These are phyloP conservation scores for Rhypophila decipiens DNA, from an alignment of 495 filamentous ascomycete species.

Conservation along the genomic window DNA sequence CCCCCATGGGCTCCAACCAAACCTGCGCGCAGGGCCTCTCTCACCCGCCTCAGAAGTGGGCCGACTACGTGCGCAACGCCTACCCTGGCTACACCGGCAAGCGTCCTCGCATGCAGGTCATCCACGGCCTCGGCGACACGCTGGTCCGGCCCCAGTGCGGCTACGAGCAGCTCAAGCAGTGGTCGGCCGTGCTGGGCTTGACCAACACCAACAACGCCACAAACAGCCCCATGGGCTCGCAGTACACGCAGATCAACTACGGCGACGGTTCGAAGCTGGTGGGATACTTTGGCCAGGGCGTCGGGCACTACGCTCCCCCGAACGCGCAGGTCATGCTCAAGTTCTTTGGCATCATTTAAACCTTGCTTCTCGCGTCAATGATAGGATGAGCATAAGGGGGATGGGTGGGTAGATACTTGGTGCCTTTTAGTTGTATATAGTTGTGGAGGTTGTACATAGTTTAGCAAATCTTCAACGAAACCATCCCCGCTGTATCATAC, in stretches of 20 bases:
- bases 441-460: too few relatives aligned
- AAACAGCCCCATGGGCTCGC: slow-evolving; percentile 6
- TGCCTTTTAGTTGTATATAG: too few relatives aligned
- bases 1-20: background rate
- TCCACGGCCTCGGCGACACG: slow-evolving; percentile 38
- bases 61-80: slow-evolving; percentile 29
- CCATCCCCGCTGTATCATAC: too few relatives aligned
- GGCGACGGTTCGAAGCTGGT: slow-evolving; percentile 11
- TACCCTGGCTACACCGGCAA: slow-evolving; percentile 38
- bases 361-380: too few relatives aligned
- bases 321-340: slow-evolving; percentile 7
- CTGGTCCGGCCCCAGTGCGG: slow-evolving; percentile 20
- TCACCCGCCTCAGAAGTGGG: slow-evolving; percentile 33
- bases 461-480: too few relatives aligned
- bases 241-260: slow-evolving; percentile 14
- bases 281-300: slow-evolving; percentile 12
- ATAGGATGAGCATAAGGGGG: too few relatives aligned
- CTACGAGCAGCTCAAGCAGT: slow-evolving; percentile 40
- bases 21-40: background rate
- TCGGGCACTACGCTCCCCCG: slow-evolving; percentile 15
- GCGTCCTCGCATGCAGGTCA: slow-evolving; percentile 43
- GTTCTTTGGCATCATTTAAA: slow-evolving; percentile 11
- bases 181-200: slow-evolving; percentile 42
- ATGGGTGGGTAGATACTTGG: too few relatives aligned
- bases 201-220: slow-evolving; percentile 22